Base-by-base conservation (phyloP, 352 stramenopile species). In the Phytophthora citrophthora region DNA sequence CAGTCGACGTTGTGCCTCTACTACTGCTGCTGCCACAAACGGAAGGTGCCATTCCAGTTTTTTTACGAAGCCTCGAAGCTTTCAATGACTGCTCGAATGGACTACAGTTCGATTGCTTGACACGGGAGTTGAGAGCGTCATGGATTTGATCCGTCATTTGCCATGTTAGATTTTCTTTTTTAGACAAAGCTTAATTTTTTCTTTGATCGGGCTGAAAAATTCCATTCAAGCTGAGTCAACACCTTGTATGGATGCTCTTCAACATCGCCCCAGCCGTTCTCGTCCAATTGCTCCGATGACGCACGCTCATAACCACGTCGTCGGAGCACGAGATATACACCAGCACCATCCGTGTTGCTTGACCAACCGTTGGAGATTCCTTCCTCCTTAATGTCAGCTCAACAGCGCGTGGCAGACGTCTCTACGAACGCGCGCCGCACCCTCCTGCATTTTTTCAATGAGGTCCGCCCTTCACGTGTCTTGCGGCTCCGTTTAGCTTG, bases 361-460 rank as follows among this genome's bases (percentile, higher is more conserved):
- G 10, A 51, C 55, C 27, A 47, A 57, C 16, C 58, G 36, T 34
- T 26, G 41, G 13, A 63, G 44, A 57, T 68, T 52, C 39, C n/a
- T 45, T 34, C 16, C 47, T 60, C 18, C 38, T 60, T 13, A 31
- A 53, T 61, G 23, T 61, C 50, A 67, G 32, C 40, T 54, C 49
- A 55, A 34, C 58, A 61, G 23, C 18, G 8, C 41, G 44, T 61
- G 41, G 49, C 55, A 11, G 63, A 62, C 26, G 15, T 13, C 34
- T 72, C 50, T 49, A 41, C 43, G 63, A 72, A 72, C 43, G 31
- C 26, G 56, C 63, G 2, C 51, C 27, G 61, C 61, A 69, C 44
- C 56, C 61, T 69, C 54, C 44, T 49, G 53, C 39, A 20, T 31
- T 47, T 32, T 34, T 64, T 71, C 63, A 26, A 7, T 36, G 38